Base-by-base conservation (phyloP, 1,139 yeast genomes). In the Kodamaea alishanica region DNA sequence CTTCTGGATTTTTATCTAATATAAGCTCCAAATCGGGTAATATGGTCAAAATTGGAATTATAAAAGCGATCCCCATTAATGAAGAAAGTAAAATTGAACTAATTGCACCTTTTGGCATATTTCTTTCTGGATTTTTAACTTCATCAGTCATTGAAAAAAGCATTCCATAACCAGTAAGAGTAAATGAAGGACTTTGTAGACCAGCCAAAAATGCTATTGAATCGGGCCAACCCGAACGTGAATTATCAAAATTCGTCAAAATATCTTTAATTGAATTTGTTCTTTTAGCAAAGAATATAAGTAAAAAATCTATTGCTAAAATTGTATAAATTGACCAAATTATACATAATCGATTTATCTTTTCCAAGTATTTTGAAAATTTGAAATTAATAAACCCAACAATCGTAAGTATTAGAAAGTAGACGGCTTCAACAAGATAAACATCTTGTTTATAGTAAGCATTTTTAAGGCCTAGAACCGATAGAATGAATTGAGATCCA, bases 141-240 rank as follows among this genome's bases (percentile, higher is more conserved):
- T 86, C 95, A 55, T 86, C 95, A 27, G 89, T 79, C 70, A 86
- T 75, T 6, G 92, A 82, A 11, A 88, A 86, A 24, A 87, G 67
- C 76, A 86, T 81, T 24, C 92, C 92, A 56, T 83, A 86, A 0
- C 95, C 95, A 44, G 86, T 85, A 52, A 85, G 67, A 23, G 92
- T 84, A 58, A 84, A 84, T 31, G 85, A 81, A 0, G 90, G 79
- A 49, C 86, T 84, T 55, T 84, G 90, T 40, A 86, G 73, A 0
- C 94, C 94, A 30, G 85, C 77, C 38, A 83, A 63, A 44, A 84
- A 84, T 1, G 90, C 87, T 43, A 84, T 50, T 1, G 74, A 67
- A 36, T 70, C 76, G 1, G 85, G 80, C 83, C 88, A 84, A 2
- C 90, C 90, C 2, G 87, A 80, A 38, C 87, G 60, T 6, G 81